phyloP scores from a whole-genome alignment of 805 yeast genomes.

The Candida loeiensis region DNA sequence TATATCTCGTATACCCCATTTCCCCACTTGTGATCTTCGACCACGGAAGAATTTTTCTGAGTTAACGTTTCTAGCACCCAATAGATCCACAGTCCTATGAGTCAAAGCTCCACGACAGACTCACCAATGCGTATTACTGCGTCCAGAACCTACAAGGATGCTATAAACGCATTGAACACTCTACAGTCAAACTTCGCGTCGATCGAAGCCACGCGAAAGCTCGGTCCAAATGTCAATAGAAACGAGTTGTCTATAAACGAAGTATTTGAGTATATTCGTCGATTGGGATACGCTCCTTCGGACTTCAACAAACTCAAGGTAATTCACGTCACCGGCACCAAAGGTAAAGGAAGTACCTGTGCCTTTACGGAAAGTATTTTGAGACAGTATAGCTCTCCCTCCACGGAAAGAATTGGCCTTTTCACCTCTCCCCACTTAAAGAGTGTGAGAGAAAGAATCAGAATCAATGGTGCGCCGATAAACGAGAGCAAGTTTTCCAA shows the following conservation, averaged over 20 bases:
- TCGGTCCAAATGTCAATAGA: conserved; percentile 56
- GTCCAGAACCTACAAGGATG: conserved; percentile 51
- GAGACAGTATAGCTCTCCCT: conserved; percentile 45
- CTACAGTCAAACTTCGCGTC: conserved; percentile 90
- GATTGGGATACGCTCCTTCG: conserved; percentile 44
- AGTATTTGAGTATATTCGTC: conserved; percentile 50
- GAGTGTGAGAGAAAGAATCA: conserved; percentile 86
- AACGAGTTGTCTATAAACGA: conserved; percentile 74
- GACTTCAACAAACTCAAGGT: conserved; percentile 75
- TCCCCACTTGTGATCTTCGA: neutral
- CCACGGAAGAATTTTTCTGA: neutral
- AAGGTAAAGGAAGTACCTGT: conserved; percentile 97
- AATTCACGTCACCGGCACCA: conserved; percentile 94
- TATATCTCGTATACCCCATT: neutral
- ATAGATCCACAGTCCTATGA: conserved; percentile 3
- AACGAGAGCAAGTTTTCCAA: conserved; percentile 75
- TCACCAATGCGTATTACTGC: conserved; percentile 8
- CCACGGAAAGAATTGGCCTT: conserved; percentile 64
- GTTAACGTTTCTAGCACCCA: neutral
- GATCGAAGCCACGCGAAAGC: conserved; percentile 73
- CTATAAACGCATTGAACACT: conserved; percentile 77
- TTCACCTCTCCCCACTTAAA: conserved; percentile 95
- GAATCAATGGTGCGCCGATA: conserved; percentile 83
- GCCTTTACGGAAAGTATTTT: conserved; percentile 87
- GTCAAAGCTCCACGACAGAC: conserved; percentile 1